phyloP scores from a whole-genome alignment of 257 asterid genomes.

The Parsonsia alboflavescens region DNA sequence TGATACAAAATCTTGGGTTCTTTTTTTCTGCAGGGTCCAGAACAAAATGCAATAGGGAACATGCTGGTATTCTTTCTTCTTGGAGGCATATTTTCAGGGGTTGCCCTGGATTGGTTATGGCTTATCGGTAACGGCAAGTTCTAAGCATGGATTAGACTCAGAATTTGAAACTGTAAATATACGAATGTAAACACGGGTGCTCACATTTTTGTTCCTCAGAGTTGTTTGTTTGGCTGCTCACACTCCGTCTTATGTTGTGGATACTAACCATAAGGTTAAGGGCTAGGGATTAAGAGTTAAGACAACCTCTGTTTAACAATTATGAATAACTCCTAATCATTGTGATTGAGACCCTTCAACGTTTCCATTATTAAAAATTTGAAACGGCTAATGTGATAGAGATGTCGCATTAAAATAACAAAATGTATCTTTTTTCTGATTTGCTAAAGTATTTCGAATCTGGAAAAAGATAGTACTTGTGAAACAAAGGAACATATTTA shows the following conservation, averaged over 20 bases:
- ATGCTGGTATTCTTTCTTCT: slow-evolving; percentile 63
- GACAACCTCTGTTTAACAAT: too few species aligned
- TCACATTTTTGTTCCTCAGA: not conserved
- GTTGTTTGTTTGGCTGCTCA: not conserved
- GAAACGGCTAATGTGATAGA: not conserved
- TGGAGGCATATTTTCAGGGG: slow-evolving; percentile 65
- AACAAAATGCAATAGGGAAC: slow-evolving; percentile 88
- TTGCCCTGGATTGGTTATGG: slow-evolving; percentile 83
- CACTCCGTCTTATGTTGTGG: not conserved
- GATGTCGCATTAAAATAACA: not conserved
- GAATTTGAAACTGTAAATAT: not conserved
- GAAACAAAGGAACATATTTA: not conserved
- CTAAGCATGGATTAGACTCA: slow-evolving; percentile 8
- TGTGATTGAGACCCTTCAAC: not conserved
- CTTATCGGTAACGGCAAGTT: slow-evolving; percentile 53
- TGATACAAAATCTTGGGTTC: not conserved
- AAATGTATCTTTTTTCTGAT: too few species aligned
- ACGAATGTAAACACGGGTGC: not conserved
- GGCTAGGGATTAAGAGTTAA: too few species aligned
- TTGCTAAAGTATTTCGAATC: too few species aligned
- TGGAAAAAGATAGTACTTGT: too few species aligned
- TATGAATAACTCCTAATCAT: not conserved
- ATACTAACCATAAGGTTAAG: too few species aligned
- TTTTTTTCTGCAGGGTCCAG: slow-evolving; percentile 62
- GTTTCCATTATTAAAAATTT: not conserved